phyloP scores from a whole-genome alignment of 257 asterid genomes.

The Fraxinus anomala region DNA sequence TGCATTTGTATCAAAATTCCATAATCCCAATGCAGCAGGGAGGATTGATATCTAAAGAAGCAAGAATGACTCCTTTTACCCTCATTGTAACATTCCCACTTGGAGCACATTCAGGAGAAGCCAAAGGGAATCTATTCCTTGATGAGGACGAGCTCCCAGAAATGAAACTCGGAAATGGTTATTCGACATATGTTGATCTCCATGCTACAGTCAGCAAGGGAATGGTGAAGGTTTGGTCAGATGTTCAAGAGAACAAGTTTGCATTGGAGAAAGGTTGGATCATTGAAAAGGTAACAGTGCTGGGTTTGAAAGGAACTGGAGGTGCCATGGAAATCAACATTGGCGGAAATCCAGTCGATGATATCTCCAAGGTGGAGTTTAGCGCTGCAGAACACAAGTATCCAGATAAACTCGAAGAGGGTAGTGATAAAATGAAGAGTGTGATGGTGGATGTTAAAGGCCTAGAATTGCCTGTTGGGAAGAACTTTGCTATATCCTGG shows the following conservation, averaged over 20 bases:
- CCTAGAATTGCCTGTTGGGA: conserved; percentile 68
- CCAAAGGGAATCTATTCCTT: conserved; percentile 68
- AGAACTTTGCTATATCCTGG: conserved; percentile 80
- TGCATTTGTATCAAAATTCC: conserved; percentile 72
- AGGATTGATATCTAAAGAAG: conserved; percentile 76
- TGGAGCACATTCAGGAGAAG: conserved; percentile 52
- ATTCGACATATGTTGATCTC: conserved; percentile 66
- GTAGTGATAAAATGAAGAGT: conserved; percentile 43
- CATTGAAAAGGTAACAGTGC: conserved; percentile 67
- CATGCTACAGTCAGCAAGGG: conserved; percentile 53
- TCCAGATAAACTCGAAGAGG: conserved; percentile 35
- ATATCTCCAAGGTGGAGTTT: conserved; percentile 46
- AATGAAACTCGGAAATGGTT: conserved; percentile 71
- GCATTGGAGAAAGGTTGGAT: conserved; percentile 75
- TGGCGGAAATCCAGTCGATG: conserved; percentile 44
- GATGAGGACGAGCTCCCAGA: conserved; percentile 87
- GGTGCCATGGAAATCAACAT: conserved; percentile 46
- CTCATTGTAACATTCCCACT: conserved; percentile 70
- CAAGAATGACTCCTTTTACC: conserved; percentile 77
- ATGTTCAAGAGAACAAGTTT: conserved; percentile 63
- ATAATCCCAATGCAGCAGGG: conserved; percentile 92
- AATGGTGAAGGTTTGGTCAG: conserved; percentile 71
- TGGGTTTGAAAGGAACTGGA: conserved; percentile 58
- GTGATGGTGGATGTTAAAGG: conserved; percentile 83
- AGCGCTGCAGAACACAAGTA: conserved; percentile 37